Conservation (phyloP, 371 early-diverging fungal species). For the Smittium culicis region DNA sequence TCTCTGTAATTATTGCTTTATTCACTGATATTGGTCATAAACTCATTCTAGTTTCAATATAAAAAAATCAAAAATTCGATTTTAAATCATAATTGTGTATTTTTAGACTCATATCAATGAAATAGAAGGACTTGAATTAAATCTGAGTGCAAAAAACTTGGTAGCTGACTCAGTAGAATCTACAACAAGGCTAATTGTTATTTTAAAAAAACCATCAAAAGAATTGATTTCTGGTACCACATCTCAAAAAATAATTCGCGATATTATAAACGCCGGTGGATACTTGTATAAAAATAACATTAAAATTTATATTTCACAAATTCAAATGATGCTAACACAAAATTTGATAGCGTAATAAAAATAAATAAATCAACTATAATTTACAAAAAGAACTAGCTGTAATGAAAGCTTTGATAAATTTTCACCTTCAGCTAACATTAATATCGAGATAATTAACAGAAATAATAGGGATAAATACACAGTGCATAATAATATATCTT, state of each 20-base stretch:
- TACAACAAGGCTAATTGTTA: neutral
- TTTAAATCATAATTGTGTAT: neutral
- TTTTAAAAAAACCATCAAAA: neutral
- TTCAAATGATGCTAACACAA: neutral
- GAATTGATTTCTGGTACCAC: neutral
- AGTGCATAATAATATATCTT: neutral
- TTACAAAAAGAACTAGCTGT: neutral
- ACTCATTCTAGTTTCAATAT: neutral
- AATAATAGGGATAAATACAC: neutral
- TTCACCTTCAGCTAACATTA: neutral
- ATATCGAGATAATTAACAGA: neutral
- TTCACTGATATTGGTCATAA: neutral
- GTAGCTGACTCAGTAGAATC: neutral
- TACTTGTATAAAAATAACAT: neutral
- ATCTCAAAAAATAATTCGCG: neutral
- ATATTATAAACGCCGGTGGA: neutral
- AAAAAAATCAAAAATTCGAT: neutral
- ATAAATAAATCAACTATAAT: neutral
- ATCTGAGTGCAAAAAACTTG: neutral
- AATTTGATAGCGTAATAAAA: neutral
- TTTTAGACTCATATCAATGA: neutral
- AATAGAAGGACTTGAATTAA: neutral
- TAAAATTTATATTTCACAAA: neutral
- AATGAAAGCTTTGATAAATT: neutral
- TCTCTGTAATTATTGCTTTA: neutral